These are phyloP conservation scores for Metschnikowia colocasiae DNA, from an alignment of 805 yeast species.

Conservation along the genomic window DNA sequence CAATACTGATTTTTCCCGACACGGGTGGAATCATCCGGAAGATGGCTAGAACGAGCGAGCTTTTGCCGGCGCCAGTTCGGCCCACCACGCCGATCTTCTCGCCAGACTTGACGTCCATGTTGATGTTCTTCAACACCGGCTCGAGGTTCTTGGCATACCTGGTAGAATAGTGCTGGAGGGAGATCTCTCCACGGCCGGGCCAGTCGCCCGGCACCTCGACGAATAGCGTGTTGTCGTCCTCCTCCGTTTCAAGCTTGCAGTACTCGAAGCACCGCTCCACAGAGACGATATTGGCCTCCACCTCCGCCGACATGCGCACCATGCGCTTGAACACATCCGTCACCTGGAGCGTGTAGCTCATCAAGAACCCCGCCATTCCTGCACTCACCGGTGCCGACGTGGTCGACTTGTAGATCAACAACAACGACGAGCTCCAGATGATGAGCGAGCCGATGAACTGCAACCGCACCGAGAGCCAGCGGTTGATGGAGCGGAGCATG, in stretches of 20 bases:
- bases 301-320: constrained; percentile 59
- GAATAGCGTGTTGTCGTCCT: constrained; percentile 8
- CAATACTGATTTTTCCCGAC: constrained; percentile 20
- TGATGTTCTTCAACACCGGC: constrained; percentile 67
- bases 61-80: constrained; percentile 60
- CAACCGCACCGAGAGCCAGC: constrained; percentile 64
- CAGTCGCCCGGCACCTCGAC: constrained; percentile 10
- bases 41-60: constrained; percentile 24
- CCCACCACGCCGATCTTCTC: constrained; percentile 97
- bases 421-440: constrained; percentile 47
- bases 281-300: constrained; percentile 61
- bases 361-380: constrained; percentile 60
- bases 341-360: constrained; percentile 60
- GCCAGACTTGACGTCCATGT: constrained; percentile 57
- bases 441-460: constrained; percentile 58
- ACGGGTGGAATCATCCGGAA: constrained; percentile 24
- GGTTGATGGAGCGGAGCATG: constrained; percentile 51
- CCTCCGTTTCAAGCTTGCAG: constrained; percentile 44
- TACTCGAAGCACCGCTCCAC: constrained; percentile 68
- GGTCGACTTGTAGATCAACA: constrained; percentile 40
- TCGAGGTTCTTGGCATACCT: constrained; percentile 81
- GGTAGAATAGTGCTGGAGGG: constrained; percentile 57
- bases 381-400: constrained; percentile 43
- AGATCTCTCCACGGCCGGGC: constrained; percentile 14
- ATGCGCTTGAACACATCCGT: constrained; percentile 52